Percentiles rank a stretch among this genome's conserved stretches.
phyloP scores from a whole-genome alignment of 1,139 yeast genomes.

The Casaregolazyma suthepensis region DNA sequence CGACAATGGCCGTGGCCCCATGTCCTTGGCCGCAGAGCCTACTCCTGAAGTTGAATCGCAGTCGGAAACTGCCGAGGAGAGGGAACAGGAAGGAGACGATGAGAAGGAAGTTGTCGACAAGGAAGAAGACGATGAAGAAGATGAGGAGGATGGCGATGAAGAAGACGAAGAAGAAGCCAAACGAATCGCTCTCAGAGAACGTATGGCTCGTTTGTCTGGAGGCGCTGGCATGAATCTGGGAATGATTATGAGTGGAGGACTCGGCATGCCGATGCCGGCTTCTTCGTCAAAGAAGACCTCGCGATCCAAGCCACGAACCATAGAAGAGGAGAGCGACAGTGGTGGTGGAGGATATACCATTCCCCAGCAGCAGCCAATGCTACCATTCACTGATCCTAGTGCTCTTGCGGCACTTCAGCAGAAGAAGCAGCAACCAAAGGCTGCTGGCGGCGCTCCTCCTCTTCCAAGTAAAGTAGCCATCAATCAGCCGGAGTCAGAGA shows the following conservation, averaged over 20 bases:
- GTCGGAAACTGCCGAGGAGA: conserved; percentile 11
- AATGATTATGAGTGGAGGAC: conserved; percentile 32
- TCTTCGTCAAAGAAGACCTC: conserved; percentile 25
- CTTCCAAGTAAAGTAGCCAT: conserved; percentile 1
- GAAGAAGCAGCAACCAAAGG: conserved; percentile 13
- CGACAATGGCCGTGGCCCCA: conserved; percentile 12
- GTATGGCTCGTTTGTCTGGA: conserved; percentile 94
- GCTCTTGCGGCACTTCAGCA: conserved; percentile 27
- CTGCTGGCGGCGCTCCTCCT: not conserved
- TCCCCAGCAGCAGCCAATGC: conserved; percentile 39
- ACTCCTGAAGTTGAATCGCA: conserved; percentile 16
- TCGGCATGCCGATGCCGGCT: conserved; percentile 28
- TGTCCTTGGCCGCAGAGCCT: conserved; percentile 8
- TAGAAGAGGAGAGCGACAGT: conserved; percentile 26
- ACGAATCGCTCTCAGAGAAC: conserved; percentile 73
- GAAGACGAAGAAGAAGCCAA: conserved; percentile 69
- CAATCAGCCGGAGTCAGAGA: conserved; percentile 1
- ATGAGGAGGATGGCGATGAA: conserved; percentile 31
- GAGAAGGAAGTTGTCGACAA: conserved; percentile 17
- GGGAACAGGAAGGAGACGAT: conserved; percentile 13
- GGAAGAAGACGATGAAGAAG: conserved; percentile 23
- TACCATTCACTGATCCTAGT: conserved; percentile 44
- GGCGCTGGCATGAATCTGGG: conserved; percentile 63
- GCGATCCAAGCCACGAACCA: conserved; percentile 17
- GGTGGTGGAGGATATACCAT: conserved; percentile 19